A percentile compares a stretch with the other conserved stretches of the same genome.
These are phyloP conservation scores for Austropuccinia psidii DNA, from an alignment of 1,284 basidiomycete species.

Conservation along the genomic window DNA sequence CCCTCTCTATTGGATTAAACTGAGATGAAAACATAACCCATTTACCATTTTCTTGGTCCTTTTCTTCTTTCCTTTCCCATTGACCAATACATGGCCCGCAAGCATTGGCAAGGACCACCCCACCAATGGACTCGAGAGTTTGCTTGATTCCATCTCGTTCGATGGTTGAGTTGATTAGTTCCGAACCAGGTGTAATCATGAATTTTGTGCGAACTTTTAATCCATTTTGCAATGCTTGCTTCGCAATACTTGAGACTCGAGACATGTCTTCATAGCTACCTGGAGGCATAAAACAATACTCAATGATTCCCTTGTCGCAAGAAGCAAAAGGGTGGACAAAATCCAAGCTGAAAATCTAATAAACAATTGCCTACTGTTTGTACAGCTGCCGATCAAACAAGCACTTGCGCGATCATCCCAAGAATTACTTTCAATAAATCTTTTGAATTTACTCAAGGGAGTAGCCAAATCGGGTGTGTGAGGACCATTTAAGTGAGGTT, in stretches of 20 bases:
- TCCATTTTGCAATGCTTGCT: constrained; percentile 77
- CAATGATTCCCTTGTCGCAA: too few species aligned
- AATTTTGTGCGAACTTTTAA: constrained; percentile 81
- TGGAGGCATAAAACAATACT: too few species aligned
- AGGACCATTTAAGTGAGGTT: constrained; percentile 93
- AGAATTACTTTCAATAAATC: constrained; percentile 69
- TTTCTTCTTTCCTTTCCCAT: constrained; percentile 89
- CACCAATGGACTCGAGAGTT: constrained; percentile 75
- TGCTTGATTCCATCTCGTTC: constrained; percentile 83
- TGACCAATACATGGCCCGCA: constrained; percentile 99
- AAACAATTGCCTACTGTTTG: constrained; percentile 58
- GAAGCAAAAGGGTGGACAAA: too few species aligned
- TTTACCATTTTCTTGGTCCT: constrained; percentile 82
- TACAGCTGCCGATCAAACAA: constrained; percentile 91
- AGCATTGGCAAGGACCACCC: constrained; percentile 88
- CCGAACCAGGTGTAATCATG: constrained; percentile 92
- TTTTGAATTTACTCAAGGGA: constrained; percentile 81
- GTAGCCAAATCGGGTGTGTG: constrained; percentile 97
- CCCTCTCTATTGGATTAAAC: background rate
- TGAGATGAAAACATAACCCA: constrained; percentile 2
- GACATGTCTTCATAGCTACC: constrained; percentile 55
- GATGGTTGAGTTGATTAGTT: constrained; percentile 95
- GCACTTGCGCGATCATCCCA: constrained; percentile 91
- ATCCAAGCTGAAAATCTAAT: too few species aligned
- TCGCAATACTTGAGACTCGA: constrained; percentile 79